Conservation (phyloP, 2,329 filamentous ascomycete species). For the Pochonia chlamydosporia region DNA sequence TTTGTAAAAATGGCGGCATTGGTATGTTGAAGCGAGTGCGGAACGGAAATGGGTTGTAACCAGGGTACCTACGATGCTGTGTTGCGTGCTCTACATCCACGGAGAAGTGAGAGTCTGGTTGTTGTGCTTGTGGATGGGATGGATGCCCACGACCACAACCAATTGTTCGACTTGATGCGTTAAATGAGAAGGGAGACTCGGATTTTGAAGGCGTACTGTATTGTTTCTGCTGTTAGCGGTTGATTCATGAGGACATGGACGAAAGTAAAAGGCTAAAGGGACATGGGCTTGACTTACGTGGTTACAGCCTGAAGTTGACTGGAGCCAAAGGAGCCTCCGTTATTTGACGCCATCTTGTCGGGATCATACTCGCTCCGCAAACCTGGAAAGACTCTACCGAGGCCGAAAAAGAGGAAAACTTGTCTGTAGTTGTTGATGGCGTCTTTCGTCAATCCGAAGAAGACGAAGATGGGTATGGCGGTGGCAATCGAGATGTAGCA, state of each 20-base stretch:
- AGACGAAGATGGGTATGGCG: slow-evolving; percentile 41
- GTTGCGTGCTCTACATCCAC: not conserved
- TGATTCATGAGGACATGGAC: not conserved
- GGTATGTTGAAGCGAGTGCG: slow-evolving; percentile 24
- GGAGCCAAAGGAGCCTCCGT: slow-evolving; percentile 17
- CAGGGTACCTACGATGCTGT: not conserved
- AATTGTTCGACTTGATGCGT: slow-evolving; percentile 12
- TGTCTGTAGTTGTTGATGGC: slow-evolving; percentile 43
- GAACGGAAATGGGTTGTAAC: slow-evolving; percentile 28
- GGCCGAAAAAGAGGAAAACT: slow-evolving; percentile 31
- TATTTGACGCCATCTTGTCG: slow-evolving; percentile 17
- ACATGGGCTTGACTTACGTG: slow-evolving; percentile 17
- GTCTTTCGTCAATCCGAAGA: slow-evolving; percentile 52
- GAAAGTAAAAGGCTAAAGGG: slow-evolving; percentile 1
- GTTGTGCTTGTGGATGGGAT: slow-evolving; percentile 13
- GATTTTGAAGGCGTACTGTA: slow-evolving; percentile 2
- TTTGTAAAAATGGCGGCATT: slow-evolving; percentile 15
- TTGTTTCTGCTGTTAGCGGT: slow-evolving; percentile 2
- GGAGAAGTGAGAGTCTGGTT: not conserved
- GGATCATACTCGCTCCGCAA: slow-evolving; percentile 35
- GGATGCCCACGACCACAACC: slow-evolving; percentile 13
- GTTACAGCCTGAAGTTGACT: slow-evolving; percentile 12
- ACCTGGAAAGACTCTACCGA: slow-evolving; percentile 37
- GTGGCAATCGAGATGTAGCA: slow-evolving; percentile 44
- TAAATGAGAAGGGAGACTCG: slow-evolving; percentile 12